These are phyloP conservation scores for Pichia manshurica DNA, from an alignment of 805 yeast species.

Conservation along the genomic window DNA sequence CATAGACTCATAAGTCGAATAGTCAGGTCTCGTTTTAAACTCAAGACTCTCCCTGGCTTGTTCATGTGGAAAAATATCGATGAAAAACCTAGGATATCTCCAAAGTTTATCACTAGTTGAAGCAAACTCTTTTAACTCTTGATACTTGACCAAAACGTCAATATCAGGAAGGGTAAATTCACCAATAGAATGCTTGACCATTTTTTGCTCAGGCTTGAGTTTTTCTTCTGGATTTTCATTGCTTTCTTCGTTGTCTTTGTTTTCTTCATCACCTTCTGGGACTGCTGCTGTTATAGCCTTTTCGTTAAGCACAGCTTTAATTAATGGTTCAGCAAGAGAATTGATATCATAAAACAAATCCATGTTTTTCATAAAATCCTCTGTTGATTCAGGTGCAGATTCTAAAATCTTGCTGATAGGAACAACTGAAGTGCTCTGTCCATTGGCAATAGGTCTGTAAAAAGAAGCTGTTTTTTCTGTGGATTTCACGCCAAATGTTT, in stretches of 20 bases:
- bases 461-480: slow-evolving; percentile 23
- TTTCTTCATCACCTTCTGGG: slow-evolving; percentile 3
- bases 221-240: slow-evolving; percentile 10
- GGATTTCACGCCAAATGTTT: slow-evolving; percentile 15
- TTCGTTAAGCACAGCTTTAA: slow-evolving; percentile 12
- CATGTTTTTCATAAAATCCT: slow-evolving; percentile 36
- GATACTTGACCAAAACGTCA: slow-evolving; percentile 30
- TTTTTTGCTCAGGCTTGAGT: not conserved
- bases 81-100: slow-evolving; percentile 54
- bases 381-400: slow-evolving; percentile 41
- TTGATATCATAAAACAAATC: slow-evolving; percentile 35
- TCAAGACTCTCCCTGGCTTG: slow-evolving; percentile 29
- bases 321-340: slow-evolving; percentile 16
- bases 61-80: slow-evolving; percentile 52
- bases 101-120: slow-evolving; percentile 60
- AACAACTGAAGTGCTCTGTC: not conserved
- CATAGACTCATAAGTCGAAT: slow-evolving; percentile 47
- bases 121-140: slow-evolving; percentile 30
- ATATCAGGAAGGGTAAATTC: slow-evolving; percentile 29
- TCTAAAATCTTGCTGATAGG: slow-evolving; percentile 6
- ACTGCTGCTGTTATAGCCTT: slow-evolving; percentile 3
- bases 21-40: slow-evolving; percentile 62
- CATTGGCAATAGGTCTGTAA: slow-evolving; percentile 34
- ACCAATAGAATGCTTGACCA: slow-evolving; percentile 22
- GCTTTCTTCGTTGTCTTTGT: slow-evolving; percentile 1